These are phyloP conservation scores for Curvularia lunata DNA, from an alignment of 2,329 filamentous ascomycete genomes.

Conservation along the genomic window DNA sequence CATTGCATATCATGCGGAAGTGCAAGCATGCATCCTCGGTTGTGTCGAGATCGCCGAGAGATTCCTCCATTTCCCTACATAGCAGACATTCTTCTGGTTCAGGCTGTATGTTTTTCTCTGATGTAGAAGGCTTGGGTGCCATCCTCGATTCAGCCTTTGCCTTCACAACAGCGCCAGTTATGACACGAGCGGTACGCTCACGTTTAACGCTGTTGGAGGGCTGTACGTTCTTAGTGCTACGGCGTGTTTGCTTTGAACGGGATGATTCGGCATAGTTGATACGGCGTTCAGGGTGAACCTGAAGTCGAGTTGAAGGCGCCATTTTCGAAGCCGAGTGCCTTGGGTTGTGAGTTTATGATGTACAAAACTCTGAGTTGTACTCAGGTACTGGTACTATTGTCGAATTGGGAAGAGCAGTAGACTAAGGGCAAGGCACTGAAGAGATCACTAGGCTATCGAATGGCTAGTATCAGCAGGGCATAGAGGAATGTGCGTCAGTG, in stretches of 20 bases:
- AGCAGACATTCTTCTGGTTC: conserved; percentile 28
- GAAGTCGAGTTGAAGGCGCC: background rate
- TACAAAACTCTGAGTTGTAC: background rate
- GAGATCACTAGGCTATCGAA: background rate
- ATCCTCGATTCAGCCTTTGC: no score
- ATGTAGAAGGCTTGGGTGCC: no score
- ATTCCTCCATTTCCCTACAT: conserved; percentile 13
- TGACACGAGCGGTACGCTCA: no score
- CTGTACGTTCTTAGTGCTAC: no score
- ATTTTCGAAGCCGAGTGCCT: background rate
- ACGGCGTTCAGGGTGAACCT: background rate
- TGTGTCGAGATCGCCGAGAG: conserved; percentile 18
- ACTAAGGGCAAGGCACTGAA: background rate
- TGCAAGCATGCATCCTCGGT: conserved; percentile 25
- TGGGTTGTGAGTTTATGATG: background rate
- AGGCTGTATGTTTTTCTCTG: no score
- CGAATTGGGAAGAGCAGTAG: background rate
- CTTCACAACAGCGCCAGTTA: no score
- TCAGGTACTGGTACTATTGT: background rate
- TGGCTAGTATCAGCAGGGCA: background rate
- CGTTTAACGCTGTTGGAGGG: no score
- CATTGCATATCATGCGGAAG: conserved; percentile 27
- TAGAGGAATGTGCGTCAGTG: background rate
- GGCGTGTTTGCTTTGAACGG: background rate
- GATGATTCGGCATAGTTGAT: background rate